These are phyloP conservation scores for Priceomyces haplophilus DNA, from an alignment of 805 yeast species.

Conservation along the genomic window DNA sequence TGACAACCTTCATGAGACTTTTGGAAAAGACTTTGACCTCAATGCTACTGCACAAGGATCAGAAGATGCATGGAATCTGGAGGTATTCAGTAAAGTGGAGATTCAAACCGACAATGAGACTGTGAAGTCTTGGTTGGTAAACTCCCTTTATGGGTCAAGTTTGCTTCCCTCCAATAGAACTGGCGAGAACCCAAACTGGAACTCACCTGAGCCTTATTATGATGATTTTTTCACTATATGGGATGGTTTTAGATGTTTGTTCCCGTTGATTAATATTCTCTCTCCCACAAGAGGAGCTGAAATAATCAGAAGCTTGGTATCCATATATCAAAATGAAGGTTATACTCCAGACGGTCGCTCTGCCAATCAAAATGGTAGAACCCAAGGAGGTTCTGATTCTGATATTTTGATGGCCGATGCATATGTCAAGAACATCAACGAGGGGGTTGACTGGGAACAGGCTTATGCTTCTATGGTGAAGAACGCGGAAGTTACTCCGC, in stretches of 20 bases:
- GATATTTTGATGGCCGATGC: slow-evolving; percentile 38
- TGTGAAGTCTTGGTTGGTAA: slow-evolving; percentile 15
- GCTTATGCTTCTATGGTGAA: slow-evolving; percentile 31
- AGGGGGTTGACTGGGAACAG: slow-evolving; percentile 24
- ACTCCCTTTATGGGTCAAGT: slow-evolving; percentile 27
- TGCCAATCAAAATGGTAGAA: slow-evolving; percentile 34
- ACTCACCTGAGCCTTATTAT: slow-evolving; percentile 23
- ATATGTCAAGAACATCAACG: slow-evolving; percentile 22
- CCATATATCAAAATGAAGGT: slow-evolving; percentile 30
- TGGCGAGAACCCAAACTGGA: slow-evolving; percentile 30
- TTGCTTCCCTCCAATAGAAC: slow-evolving; percentile 30
- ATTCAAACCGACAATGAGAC: slow-evolving; percentile 12
- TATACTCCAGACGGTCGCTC: slow-evolving; percentile 37
- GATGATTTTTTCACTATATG: slow-evolving; percentile 38
- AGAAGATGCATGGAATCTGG: slow-evolving; percentile 17
- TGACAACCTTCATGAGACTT: slow-evolving; percentile 17
- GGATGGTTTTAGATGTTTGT: slow-evolving; percentile 36
- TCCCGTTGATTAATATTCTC: slow-evolving; percentile 29
- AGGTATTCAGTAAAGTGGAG: slow-evolving; percentile 24
- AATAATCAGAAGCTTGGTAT: slow-evolving; percentile 24
- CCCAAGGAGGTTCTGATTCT: slow-evolving; percentile 37
- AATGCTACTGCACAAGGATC: slow-evolving; percentile 15
- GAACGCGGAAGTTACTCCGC: slow-evolving; percentile 34
- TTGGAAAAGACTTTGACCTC: slow-evolving; percentile 12
- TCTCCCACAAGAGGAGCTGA: slow-evolving; percentile 25